Base-by-base conservation (phyloP, 257 asterid species). In the Datura wrightii region DNA sequence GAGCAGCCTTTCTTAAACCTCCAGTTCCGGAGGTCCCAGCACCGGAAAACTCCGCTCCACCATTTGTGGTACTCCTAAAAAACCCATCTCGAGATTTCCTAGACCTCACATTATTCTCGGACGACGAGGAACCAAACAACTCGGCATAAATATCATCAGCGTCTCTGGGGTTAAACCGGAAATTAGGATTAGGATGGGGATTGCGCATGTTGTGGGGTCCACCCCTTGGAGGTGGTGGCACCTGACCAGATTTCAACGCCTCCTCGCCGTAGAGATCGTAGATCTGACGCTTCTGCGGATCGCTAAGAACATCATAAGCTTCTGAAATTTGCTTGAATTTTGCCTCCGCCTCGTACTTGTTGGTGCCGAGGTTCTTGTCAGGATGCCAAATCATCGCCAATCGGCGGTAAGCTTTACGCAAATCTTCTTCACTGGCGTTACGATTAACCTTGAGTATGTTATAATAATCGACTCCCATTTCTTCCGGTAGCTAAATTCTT, bases 371-470 rank as follows among this genome's bases (percentile, higher is more conserved):
- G 81, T 97, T 97, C 91, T 97, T 97, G 88, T 97, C 99, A 6
- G 99, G 99, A 83, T 97, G 99, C 98, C 99, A 97, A 48, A 97
- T 97, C 99, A 94, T 95, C 37, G 98, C 99, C 58, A 95, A 83
- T 2, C 98, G 90, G 54, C 98, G 93, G 84, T 97, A 97, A 8
- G 98, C 92, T 87, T 92, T 91, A 88, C 91, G 92, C 88, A 96
- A 89, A 88, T 94, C 99, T 1, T 96, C 99, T 10, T 86, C 98
- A 87, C 92, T 94, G 14, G 99, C 99, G 86, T 91, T 92, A 19
- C 99, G 98, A 83, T 97, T 95, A 54, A 97, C 98, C 87, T 96
- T 96, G 72, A 96, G 92, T 76, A 96, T 96, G 87, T 96, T 96
- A 93, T 96, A 96, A 89, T 97, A 97, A 91, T 97, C 99, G 39